Percentiles rank a stretch among this genome's conserved stretches.
These are phyloP conservation scores for Fusarium fracticaudum DNA, from an alignment of 2,329 filamentous ascomycete species.

Conservation along the genomic window DNA sequence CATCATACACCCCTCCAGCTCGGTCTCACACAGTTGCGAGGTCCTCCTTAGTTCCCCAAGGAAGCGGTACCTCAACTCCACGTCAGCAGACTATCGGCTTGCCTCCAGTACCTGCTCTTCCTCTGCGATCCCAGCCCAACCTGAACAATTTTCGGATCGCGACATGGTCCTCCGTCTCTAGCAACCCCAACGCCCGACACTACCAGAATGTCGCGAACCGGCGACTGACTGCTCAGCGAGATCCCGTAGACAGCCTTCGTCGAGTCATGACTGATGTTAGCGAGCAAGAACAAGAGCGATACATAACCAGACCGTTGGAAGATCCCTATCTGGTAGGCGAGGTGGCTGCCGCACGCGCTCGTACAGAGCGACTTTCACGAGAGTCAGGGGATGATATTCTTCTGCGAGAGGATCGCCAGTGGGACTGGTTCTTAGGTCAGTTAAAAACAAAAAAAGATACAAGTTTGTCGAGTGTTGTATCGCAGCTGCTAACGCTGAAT, in stretches of 20 bases:
- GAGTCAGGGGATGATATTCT: constrained; percentile 66
- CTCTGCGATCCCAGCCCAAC: constrained; percentile 52
- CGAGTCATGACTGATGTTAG: constrained; percentile 33
- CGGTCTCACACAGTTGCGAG: constrained; percentile 23
- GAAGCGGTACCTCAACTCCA: constrained; percentile 39
- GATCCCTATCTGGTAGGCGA: constrained; percentile 76
- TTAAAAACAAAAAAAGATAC: constrained; percentile 18
- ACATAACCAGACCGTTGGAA: constrained; percentile 63
- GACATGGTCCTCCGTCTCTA: constrained; percentile 68
- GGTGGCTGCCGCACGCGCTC: constrained; percentile 66
- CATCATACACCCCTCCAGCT: constrained; percentile 58
- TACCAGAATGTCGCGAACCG: constrained; percentile 72
- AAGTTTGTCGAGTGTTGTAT: no score
- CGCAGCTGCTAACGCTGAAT: constrained; percentile 16
- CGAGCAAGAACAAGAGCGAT: constrained; percentile 28
- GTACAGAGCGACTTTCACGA: constrained; percentile 65
- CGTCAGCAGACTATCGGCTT: constrained; percentile 55
- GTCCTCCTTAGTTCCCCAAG: constrained; percentile 34
- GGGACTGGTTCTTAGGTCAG: constrained; percentile 70
- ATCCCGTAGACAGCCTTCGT: constrained; percentile 44
- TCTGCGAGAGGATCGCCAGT: constrained; percentile 65
- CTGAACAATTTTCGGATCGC: constrained; percentile 66
- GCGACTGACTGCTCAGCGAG: constrained; percentile 60
- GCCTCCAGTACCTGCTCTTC: constrained; percentile 59
- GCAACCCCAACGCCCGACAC: constrained; percentile 64